Conservation (phyloP, 192 early-diverging fungal genomes). For the Gaertneriomyces sp. region DNA sequence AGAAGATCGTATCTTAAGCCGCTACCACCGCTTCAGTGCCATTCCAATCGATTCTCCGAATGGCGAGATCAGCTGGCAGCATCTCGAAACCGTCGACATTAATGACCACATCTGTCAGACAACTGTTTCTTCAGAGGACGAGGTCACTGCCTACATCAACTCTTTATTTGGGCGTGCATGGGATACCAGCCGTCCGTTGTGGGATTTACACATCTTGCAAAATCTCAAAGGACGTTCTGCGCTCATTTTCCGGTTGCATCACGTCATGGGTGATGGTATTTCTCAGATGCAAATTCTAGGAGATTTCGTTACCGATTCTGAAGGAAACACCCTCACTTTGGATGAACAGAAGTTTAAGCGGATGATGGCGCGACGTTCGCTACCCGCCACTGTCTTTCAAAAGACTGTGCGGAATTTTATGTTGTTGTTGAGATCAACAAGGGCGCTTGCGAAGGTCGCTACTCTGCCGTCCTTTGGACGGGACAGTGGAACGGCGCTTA, state of each 20-base stretch:
- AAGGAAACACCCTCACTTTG: slow-evolving; percentile 18
- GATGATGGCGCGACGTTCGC: background rate
- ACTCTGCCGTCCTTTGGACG: slow-evolving; percentile 9
- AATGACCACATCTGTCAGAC: slow-evolving; percentile 5
- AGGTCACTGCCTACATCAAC: slow-evolving; percentile 14
- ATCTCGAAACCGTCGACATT: slow-evolving; percentile 11
- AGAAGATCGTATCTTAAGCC: slow-evolving; percentile 15
- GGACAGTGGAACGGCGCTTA: slow-evolving; percentile 12
- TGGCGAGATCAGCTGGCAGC: slow-evolving; percentile 14
- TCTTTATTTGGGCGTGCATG: slow-evolving; percentile 20
- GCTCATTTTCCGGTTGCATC: slow-evolving; percentile 23
- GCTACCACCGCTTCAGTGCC: slow-evolving; percentile 21
- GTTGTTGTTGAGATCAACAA: too few relatives aligned
- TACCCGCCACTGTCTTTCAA: too few relatives aligned
- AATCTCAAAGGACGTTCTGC: slow-evolving; percentile 6
- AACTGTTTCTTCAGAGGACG: slow-evolving; percentile 12
- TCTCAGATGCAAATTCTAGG: slow-evolving; percentile 18
- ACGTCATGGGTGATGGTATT: slow-evolving; percentile 26
- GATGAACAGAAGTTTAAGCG: slow-evolving; percentile 25
- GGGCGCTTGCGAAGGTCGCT: slow-evolving; percentile 14
- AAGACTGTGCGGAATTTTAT: too few relatives aligned
- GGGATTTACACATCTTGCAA: slow-evolving; percentile 17
- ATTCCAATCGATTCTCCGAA: slow-evolving; percentile 15
- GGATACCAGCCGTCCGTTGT: slow-evolving; percentile 19
- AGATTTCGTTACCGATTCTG: slow-evolving; percentile 14